Base-by-base conservation (phyloP, 805 yeast genomes). In the Candida patagonica region DNA sequence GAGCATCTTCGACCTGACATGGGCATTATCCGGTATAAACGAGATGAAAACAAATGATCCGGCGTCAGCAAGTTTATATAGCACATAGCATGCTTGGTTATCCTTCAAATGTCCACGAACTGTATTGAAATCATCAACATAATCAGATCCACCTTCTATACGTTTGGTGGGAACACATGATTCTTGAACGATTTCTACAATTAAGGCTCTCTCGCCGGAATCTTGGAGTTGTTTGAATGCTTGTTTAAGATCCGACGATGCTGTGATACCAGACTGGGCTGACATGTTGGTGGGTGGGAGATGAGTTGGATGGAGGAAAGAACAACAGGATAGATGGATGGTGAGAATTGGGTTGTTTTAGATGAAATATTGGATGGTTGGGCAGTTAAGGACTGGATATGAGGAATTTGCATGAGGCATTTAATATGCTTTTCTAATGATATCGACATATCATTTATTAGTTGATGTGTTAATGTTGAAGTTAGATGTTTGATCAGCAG, bases 1-100 rank as follows among this genome's bases (percentile, higher is more conserved):
- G 36, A 92, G 67, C 96, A 92, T 92, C 59, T 89, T 92, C 42
- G 73, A 70, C 42, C 87, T 73, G 27, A 89, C 88, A 2, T 79
- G 76, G 6, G 96, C 83, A 37, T 60, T 60, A 57, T 89, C 96
- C 0, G 98, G 96, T 39, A 89, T 88, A 62, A 71, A 88, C 16
- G 92, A 76, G 34, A 87, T 71, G 51, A 89, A 87, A 2, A 74
- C 69, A 44, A 63, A 67, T 1, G 49, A 52, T 6, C 44, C 47
- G 7, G 33, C 32, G 27, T 35, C 44, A 15, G 46, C 52, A 12
- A 27, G 36, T 32, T 66, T 65, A 27, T 74, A 56, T 15, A 77
- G 55, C 16, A 80, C 51, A 49, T 78, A 80, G 10, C 63, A 51
- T 10, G 85, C 75, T 19, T 62, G 67, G 2, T 54, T 48, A 19